phyloP scores from a whole-genome alignment of 495 filamentous ascomycete genomes.

The Penicillium tannophilum region DNA sequence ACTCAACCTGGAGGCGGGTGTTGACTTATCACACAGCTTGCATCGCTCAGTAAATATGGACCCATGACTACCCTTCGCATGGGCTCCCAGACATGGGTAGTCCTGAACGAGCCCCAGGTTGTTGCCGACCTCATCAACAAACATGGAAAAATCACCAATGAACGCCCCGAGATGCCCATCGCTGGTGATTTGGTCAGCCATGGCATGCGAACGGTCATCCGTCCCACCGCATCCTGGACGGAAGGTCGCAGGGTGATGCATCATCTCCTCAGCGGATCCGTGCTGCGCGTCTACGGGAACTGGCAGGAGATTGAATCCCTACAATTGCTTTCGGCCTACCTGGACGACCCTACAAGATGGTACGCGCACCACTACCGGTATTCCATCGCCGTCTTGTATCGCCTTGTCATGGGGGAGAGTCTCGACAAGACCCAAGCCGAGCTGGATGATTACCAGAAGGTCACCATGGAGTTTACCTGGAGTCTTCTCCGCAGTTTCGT shows the following conservation, averaged over 20 bases:
- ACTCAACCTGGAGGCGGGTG: too few species aligned
- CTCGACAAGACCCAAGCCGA: conserved; percentile 22
- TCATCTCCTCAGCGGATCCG: conserved; percentile 38
- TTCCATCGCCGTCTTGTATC: conserved; percentile 42
- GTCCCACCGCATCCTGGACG: conserved; percentile 29
- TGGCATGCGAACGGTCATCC: conserved; percentile 30
- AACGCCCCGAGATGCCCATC: conserved; percentile 35
- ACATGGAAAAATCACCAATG: conserved; percentile 34
- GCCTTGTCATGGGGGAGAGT: conserved; percentile 34
- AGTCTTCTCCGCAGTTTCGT: conserved; percentile 33
- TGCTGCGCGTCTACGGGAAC: conserved; percentile 33
- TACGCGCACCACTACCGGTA: conserved; percentile 46
- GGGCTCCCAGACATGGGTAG: conserved; percentile 38
- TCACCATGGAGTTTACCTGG: conserved; percentile 28
- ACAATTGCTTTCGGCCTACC: conserved; percentile 39
- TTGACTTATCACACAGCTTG: background rate
- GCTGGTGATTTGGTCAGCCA: conserved; percentile 39
- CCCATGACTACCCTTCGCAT: conserved; percentile 40
- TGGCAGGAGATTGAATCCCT: conserved; percentile 45
- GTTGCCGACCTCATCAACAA: conserved; percentile 39
- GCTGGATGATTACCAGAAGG: conserved; percentile 32
- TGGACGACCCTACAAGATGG: conserved; percentile 37
- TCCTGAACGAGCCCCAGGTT: conserved; percentile 37
- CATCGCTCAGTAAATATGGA: conserved; percentile 28
- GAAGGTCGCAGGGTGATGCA: conserved; percentile 46